A percentile compares a stretch with the other conserved stretches of the same genome.
These are phyloP conservation scores for Aspergillus felis DNA, from an alignment of 2,329 filamentous ascomycete genomes.

Conservation along the genomic window DNA sequence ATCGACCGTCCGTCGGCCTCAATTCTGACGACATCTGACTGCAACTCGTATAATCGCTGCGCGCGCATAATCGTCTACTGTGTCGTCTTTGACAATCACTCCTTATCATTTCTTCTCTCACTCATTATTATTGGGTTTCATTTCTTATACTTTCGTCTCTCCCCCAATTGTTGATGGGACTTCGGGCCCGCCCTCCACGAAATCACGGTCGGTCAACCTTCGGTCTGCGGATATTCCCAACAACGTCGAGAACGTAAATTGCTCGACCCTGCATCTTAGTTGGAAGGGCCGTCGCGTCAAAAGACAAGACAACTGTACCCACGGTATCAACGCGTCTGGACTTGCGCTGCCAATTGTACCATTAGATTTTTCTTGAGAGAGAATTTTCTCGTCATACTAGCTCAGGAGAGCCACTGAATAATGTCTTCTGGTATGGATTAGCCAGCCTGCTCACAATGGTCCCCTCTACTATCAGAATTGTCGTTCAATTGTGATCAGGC, in stretches of 20 bases:
- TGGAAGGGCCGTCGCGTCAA: not conserved
- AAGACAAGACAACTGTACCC: not conserved
- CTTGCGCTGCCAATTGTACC: not conserved
- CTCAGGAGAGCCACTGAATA: not conserved
- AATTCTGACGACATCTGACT: not conserved
- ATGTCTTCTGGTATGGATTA: not conserved
- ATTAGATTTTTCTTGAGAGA: not conserved
- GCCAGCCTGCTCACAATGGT: not conserved
- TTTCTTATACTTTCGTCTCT: not conserved
- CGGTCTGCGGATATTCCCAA: not conserved
- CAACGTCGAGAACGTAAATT: not conserved
- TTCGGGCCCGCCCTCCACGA: not conserved
- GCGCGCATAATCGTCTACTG: slow-evolving; percentile 1
- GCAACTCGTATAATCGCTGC: not conserved
- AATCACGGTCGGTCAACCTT: not conserved
- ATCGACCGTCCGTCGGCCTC: slow-evolving; percentile 6
- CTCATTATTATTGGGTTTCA: not conserved
- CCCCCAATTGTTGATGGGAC: not conserved
- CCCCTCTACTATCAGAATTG: not conserved
- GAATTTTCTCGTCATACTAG: not conserved
- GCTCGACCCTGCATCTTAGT: not conserved
- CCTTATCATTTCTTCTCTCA: not conserved
- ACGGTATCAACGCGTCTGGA: not conserved
- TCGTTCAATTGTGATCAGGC: not conserved
- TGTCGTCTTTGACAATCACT: not conserved